phyloP scores from a whole-genome alignment of 768 basidiomycete species.

The Leccinum olivaceopallidum region DNA sequence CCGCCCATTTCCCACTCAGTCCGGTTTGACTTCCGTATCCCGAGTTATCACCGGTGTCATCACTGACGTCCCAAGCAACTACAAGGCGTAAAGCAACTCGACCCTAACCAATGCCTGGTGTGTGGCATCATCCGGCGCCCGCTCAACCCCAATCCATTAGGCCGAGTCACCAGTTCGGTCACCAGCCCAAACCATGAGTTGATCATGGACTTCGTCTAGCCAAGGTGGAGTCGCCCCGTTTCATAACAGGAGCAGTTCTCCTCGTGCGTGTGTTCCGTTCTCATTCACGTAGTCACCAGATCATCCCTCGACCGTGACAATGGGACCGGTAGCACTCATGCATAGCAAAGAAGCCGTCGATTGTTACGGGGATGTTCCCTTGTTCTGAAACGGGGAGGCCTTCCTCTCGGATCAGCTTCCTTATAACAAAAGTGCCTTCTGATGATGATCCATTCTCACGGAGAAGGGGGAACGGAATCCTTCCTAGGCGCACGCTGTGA shows the following conservation, averaged over 20 bases:
- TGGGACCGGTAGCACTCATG: background rate
- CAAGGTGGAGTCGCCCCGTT: background rate
- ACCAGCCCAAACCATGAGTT: background rate
- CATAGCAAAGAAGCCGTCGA: background rate
- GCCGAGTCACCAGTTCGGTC: background rate
- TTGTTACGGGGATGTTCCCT: background rate
- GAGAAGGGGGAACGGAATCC: background rate
- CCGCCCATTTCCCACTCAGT: background rate
- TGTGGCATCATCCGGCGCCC: background rate
- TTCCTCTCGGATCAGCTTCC: background rate
- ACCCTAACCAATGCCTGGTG: background rate
- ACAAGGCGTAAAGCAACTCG: background rate
- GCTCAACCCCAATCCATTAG: background rate
- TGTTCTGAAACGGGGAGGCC: background rate
- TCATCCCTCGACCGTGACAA: background rate
- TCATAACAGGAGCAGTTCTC: background rate
- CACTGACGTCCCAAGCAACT: background rate
- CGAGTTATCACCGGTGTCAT: background rate
- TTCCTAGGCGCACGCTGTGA: background rate
- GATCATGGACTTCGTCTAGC: background rate
- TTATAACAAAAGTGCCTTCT: background rate
- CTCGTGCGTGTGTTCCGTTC: background rate
- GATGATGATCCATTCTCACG: background rate
- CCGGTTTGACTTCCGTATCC: background rate
- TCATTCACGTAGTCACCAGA: background rate